Conservation (phyloP, 495 filamentous ascomycete genomes). For the Penicillium macrosclerotiorum region DNA sequence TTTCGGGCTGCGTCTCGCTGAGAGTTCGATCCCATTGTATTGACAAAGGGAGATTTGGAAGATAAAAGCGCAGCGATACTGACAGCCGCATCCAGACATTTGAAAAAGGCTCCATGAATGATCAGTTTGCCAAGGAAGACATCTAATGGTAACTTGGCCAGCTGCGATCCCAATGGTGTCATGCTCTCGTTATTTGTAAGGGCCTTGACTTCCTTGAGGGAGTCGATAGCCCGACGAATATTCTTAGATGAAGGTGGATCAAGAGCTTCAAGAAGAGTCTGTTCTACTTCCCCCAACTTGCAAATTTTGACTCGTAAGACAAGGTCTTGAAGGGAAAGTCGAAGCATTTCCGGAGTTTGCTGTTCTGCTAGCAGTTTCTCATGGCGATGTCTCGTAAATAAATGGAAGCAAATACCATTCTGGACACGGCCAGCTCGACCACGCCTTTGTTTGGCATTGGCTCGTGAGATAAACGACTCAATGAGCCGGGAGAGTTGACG, state of each 20-base stretch:
- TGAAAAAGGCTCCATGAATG: conserved; percentile 77
- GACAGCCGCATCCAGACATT: conserved; percentile 83
- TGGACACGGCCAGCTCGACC: conserved; percentile 96
- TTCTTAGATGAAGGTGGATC: conserved; percentile 90
- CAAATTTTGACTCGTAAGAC: conserved; percentile 97
- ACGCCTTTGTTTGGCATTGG: conserved; percentile 90
- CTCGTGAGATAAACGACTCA: conserved; percentile 88
- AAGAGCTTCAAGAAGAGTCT: conserved; percentile 82
- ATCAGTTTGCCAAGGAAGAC: conserved; percentile 94
- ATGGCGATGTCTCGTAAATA: conserved; percentile 86
- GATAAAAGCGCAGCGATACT: conserved; percentile 91
- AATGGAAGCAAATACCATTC: conserved; percentile 88
- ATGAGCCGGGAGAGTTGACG: conserved; percentile 85
- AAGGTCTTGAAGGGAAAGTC: conserved; percentile 88
- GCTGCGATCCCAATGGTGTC: conserved; percentile 79
- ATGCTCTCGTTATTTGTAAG: conserved; percentile 77
- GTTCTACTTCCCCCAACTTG: conserved; percentile 86
- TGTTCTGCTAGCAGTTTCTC: conserved; percentile 78
- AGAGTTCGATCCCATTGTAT: conserved; percentile 74
- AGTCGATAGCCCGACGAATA: conserved; percentile 86
- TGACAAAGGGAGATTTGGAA: conserved; percentile 90
- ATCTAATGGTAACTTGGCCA: conserved; percentile 86
- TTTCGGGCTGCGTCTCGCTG: conserved; percentile 76
- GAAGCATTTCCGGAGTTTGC: conserved; percentile 93
- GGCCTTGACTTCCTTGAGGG: conserved; percentile 88